These are phyloP conservation scores for Mucuna pruriens DNA, from an alignment of 306 rosid genomes.

Conservation along the genomic window DNA sequence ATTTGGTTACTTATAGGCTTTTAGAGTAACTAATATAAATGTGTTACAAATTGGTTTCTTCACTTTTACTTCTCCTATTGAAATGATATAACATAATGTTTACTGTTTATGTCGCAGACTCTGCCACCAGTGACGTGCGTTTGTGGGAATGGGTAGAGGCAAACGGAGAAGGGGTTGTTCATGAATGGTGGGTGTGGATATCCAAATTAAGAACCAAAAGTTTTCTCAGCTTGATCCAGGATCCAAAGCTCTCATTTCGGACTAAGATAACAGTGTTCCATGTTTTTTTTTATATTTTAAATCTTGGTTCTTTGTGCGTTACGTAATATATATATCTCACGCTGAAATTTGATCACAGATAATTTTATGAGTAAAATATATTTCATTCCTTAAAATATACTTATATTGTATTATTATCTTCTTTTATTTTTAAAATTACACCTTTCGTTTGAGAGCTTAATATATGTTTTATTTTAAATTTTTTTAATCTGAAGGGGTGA, in stretches of 20 bases:
- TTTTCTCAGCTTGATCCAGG: conserved; percentile 64
- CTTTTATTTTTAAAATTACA: too few relatives aligned
- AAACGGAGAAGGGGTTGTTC: conserved; percentile 28
- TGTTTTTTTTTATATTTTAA: too few relatives aligned
- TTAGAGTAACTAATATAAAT: neutral
- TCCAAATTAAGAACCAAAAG: conserved; percentile 58
- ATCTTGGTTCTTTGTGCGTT: too few relatives aligned
- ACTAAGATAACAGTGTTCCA: neutral
- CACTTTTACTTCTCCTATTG: conserved; percentile 6
- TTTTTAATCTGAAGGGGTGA: too few relatives aligned
- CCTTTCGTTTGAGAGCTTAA: too few relatives aligned
- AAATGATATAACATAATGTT: conserved; percentile 21
- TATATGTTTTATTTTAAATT: too few relatives aligned
- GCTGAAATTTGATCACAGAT: too few relatives aligned
- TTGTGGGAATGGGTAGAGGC: conserved; percentile 14
- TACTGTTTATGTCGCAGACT: conserved; percentile 2
- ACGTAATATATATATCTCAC: too few relatives aligned
- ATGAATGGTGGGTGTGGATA: conserved; percentile 77
- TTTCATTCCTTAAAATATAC: too few relatives aligned
- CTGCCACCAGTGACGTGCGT: conserved; percentile 4
- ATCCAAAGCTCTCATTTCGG: conserved; percentile 68
- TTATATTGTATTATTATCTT: too few relatives aligned
- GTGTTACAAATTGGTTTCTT: neutral
- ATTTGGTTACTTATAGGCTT: neutral
- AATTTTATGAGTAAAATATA: too few relatives aligned